Percentiles rank a stretch among this genome's conserved stretches.
Evolutionary conservation across 2,329 filamentous ascomycete genomes (phyloP).

Genomic region (Boeremia lycopersici): DNA sequence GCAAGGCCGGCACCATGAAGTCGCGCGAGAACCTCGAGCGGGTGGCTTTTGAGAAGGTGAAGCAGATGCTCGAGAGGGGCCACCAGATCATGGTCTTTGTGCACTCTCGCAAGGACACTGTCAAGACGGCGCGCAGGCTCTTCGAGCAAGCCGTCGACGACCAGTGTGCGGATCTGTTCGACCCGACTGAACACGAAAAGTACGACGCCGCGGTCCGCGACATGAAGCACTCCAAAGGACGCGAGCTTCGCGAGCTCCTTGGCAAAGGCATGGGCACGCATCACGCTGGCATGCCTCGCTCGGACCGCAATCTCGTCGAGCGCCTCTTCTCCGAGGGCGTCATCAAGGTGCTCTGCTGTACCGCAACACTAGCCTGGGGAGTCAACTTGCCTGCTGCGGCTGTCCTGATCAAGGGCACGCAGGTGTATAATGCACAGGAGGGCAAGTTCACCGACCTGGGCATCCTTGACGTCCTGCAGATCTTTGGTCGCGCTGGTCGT

Average conservation of each 20-base stretch:
- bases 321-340: conserved; percentile 88
- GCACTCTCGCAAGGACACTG: conserved; percentile 92
- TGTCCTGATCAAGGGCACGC: conserved; percentile 97
- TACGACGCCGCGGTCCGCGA: conserved; percentile 83
- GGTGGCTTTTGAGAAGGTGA: conserved; percentile 91
- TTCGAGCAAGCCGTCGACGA: conserved; percentile 86
- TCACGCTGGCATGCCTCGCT: conserved; percentile 93
- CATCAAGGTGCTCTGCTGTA: conserved; percentile 98
- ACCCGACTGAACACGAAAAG: conserved; percentile 76
- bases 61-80: conserved; percentile 86
- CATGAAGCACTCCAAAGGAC: conserved; percentile 82
- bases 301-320: conserved; percentile 95
- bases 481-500: conserved; percentile 96
- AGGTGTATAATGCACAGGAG: conserved; percentile 94
- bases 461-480: conserved; percentile 95
- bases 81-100: conserved; percentile 99
- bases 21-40: conserved; percentile 88
- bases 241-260: conserved; percentile 86
- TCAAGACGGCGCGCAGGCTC: conserved; percentile 83
- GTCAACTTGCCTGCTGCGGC: conserved; percentile 97
- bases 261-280: conserved; percentile 93
- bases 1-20: conserved; percentile 79
- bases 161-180: conserved; percentile 79
- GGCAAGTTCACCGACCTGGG: conserved; percentile 96
- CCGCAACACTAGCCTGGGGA: conserved; percentile 96